Evolutionary conservation across 2,329 filamentous ascomycete species (phyloP).

Genomic region (Xylariaceae sp.): DNA sequence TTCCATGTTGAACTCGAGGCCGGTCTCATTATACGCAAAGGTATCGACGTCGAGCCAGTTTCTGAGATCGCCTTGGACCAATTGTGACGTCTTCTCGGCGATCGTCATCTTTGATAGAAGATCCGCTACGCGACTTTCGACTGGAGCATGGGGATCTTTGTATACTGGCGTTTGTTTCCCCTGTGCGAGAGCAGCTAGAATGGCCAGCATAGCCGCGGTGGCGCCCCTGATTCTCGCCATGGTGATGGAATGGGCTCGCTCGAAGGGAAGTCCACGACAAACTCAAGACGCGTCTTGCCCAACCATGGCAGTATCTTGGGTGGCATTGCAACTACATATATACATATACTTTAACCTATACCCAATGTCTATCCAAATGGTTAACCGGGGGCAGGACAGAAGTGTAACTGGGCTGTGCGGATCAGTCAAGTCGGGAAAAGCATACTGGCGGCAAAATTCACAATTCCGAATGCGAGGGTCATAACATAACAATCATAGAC

Average conservation of each 20-base stretch:
- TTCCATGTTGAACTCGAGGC: slow-evolving; percentile 60
- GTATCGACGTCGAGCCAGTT: slow-evolving; percentile 68
- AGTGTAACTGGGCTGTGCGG: not conserved
- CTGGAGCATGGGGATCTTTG: slow-evolving; percentile 56
- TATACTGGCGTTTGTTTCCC: slow-evolving; percentile 42
- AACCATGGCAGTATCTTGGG: not conserved
- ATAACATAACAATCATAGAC: not conserved
- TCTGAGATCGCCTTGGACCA: slow-evolving; percentile 63
- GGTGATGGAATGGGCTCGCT: not conserved
- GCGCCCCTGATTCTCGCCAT: slow-evolving; percentile 22
- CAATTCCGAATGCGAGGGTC: not conserved
- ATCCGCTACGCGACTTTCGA: slow-evolving; percentile 61
- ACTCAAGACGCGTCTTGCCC: not conserved
- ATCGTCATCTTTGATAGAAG: slow-evolving; percentile 68
- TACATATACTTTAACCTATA: not conserved
- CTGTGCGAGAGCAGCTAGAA: slow-evolving; percentile 17
- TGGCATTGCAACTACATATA: slow-evolving; percentile 14
- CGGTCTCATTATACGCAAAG: slow-evolving; percentile 61
- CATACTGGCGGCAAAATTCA: not conserved
- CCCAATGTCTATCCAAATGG: not conserved
- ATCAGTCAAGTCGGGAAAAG: not conserved
- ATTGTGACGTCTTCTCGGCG: slow-evolving; percentile 65
- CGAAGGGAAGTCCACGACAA: slow-evolving; percentile 1
- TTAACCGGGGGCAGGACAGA: not conserved
- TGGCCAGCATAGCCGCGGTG: slow-evolving; percentile 13